Evolutionary conservation across 75 land plant genomes (phyloP).

Genomic region (Sequoiadendron giganteum): DNA sequence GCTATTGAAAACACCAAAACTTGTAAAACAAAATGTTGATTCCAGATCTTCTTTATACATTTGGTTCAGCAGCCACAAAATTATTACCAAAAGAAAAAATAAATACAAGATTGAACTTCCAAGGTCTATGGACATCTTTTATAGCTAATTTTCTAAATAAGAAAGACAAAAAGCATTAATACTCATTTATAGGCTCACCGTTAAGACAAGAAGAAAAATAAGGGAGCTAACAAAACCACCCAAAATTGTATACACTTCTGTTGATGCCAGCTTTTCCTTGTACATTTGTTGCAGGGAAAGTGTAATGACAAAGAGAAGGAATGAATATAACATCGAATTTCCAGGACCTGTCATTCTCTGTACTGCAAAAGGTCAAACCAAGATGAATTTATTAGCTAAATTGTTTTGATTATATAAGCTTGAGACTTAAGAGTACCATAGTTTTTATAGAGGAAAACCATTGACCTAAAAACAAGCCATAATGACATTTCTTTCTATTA

Average conservation of each 20-base stretch:
- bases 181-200: conserved; percentile 35
- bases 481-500: neutral
- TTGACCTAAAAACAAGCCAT: neutral
- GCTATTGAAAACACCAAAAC: conserved; percentile 69
- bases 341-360: conserved; percentile 54
- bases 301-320: conserved; percentile 64
- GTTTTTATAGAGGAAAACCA: neutral
- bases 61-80: conserved; percentile 74
- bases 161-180: neutral
- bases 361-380: conserved; percentile 5
- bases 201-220: conserved; percentile 64
- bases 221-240: conserved; percentile 87
- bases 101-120: conserved; percentile 80
- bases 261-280: conserved; percentile 73
- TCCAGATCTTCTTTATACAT: conserved; percentile 70
- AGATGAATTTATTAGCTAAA: neutral
- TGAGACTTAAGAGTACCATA: neutral
- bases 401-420: neutral
- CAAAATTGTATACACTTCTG: conserved; percentile 76
- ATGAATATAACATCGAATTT: conserved; percentile 82
- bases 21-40: conserved; percentile 70
- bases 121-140: conserved; percentile 22
- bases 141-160: neutral
- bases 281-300: conserved; percentile 85
- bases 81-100: conserved; percentile 60